Evolutionary conservation across 768 basidiomycete species (phyloP), one percentile per base, ranked within the genome.

Genomic region (Suillus brevipes): DNA sequence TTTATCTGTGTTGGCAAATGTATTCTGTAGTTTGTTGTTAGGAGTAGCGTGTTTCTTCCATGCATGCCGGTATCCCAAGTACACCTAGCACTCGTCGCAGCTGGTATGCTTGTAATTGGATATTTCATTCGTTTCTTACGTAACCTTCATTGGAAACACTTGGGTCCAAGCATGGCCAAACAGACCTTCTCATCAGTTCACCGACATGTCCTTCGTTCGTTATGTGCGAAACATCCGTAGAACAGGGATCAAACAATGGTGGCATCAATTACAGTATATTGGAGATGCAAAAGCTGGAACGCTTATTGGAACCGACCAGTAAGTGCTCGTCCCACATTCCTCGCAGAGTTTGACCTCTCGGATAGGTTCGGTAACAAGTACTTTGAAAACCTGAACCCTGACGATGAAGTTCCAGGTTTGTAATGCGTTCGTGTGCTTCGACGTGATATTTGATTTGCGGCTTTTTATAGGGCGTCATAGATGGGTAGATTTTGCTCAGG

Each of bases 401-500:
- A 89, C 68, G 91, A 97, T 70, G 95, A 98, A 75, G 78, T 96
- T 55, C 95, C 95, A 63, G 95, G 94, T 92, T 66, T 45, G 85
- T 78, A 13, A 13, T 28, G 23, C 37, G 45, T 57, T 4, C 31
- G 28, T 6, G 12, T 20, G 12, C 13, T 9, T 3, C 12, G 10
- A 20, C 23, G 10, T 52, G 38, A 63, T 25, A 60, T 40, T 45
- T 59, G 0, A 67, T 57, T 37, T 12, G 16, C 20, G 1, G 18
- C 1, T 28, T 70, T 57, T 31, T 55, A 14, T 75, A 93, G 95
- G 96, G 72, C 92, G 97, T 70, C 95, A 97, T 74, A 87, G 97
- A 77, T 99, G 97, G 97, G 89, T 99, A 50, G 97, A 99, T 80
- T 94, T 85, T 72, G 84, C 90, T 20, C 95, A 97, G 81, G 92